phyloP scores from a whole-genome alignment of 495 filamentous ascomycete genomes.

The Aspergillus indologenus region DNA sequence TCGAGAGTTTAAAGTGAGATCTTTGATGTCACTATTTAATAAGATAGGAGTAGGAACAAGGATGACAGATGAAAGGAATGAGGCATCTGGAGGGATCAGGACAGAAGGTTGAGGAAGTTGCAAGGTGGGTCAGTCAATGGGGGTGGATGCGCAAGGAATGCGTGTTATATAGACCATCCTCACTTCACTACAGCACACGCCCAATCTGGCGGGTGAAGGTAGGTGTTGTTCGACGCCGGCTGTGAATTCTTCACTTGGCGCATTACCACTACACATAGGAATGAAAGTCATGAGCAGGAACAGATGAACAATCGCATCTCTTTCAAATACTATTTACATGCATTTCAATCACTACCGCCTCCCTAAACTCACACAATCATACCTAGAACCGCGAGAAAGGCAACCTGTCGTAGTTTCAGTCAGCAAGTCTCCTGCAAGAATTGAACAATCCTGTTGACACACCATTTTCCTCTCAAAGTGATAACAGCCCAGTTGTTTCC shows the following conservation, averaged over 20 bases:
- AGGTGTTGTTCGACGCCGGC: not conserved
- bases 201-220: not conserved
- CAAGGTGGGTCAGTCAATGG: not conserved
- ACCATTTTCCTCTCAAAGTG: constrained; percentile 93
- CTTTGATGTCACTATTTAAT: too few relatives aligned
- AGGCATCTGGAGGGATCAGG: too few relatives aligned
- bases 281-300: not conserved
- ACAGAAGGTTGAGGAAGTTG: not conserved
- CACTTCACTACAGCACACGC: not conserved
- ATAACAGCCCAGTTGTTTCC: constrained; percentile 86
- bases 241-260: not conserved
- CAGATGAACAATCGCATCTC: not conserved
- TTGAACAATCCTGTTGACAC: constrained; percentile 10
- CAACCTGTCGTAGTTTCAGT: constrained; percentile 7
- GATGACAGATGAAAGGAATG: too few relatives aligned
- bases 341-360: not conserved
- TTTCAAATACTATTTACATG: not conserved
- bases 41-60: too few relatives aligned
- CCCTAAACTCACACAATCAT: not conserved
- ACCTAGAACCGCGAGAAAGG: constrained; percentile 11
- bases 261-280: not conserved
- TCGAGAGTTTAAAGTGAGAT: too few relatives aligned
- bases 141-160: not conserved
- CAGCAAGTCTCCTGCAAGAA: constrained; percentile 1
- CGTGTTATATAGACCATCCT: not conserved